Evolutionary conservation across 106 monocot species (phyloP), one percentile per base, ranked within the genome.

Genomic region (Phalaenopsis equestris): DNA sequence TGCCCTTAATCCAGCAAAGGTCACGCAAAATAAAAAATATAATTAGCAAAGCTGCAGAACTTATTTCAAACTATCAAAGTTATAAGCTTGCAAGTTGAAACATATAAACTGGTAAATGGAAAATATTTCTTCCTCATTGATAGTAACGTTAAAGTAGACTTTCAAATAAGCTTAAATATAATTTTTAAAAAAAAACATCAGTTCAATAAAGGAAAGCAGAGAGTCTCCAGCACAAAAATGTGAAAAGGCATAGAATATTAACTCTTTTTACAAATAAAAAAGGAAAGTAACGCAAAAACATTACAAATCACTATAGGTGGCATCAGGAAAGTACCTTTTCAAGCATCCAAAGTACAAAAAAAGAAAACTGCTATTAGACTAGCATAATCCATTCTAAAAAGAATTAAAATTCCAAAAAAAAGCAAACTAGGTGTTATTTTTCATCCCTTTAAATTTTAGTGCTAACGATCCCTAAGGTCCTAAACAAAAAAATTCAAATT

Each of bases 1-100:
- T 91, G 94, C 92, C 98, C 98, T 98, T 94, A 79, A 79, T 79
- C 83, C 87, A 90, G 86, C 73, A 86, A 88, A 87, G 75, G 30
- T 80, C 56, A 23, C 48, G 45, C 38, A 80, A 19, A 57, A 79
- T 6, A 78, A 79, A 7, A 82, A 82, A 57, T 16, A 19, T 43
- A 79, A 73, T 82, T 82, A 82, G 67, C 41, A 56, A 11, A 80
- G 72, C 23, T 14, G 57, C 24, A 49, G 55, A 75, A 56, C 23
- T 46, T 55, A 48, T 37, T 70, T 70, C 30, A 37, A 70, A 39
- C 43, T 74, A 6, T n/a, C 17, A 74, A 45, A 45, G 1, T 42
- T 74, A n/a, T 74, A 43, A 74, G 5, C 41, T 42, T 8, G 30
- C 45, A 42, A 74, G 42, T 45, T 38, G 39, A 24, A 23, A 12